Evolutionary conservation across 805 yeast genomes (phyloP).

Genomic region (Clavispora carvajalis): DNA sequence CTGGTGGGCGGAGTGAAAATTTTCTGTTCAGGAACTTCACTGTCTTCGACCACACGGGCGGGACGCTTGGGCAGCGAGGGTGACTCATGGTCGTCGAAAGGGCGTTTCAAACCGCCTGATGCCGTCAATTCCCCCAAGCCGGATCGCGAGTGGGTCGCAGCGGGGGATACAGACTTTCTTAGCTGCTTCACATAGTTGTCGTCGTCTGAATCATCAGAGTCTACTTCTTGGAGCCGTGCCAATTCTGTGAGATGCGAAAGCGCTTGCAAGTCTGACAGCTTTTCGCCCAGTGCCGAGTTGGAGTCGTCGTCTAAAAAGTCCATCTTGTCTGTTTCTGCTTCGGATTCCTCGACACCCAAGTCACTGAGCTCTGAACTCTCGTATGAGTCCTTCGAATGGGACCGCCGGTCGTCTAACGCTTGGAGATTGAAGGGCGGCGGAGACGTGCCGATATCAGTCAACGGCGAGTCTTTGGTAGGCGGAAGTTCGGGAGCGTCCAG

Average conservation of each 20-base stretch:
- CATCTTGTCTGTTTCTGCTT: conserved; percentile 90
- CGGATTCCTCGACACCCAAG: conserved; percentile 61
- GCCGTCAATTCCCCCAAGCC: background rate
- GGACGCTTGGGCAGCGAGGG: background rate
- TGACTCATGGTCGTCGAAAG: background rate
- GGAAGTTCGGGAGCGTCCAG: background rate
- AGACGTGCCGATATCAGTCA: conserved; percentile 37
- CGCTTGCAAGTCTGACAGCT: conserved; percentile 31
- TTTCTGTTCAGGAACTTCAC: background rate
- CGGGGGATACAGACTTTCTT: background rate
- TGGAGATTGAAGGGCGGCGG: conserved; percentile 33
- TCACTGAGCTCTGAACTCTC: conserved; percentile 45
- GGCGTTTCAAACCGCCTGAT: background rate
- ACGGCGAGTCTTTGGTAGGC: conserved; percentile 29
- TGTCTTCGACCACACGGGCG: background rate
- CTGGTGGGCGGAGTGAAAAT: background rate
- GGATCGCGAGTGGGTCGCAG: background rate
- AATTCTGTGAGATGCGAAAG: conserved; percentile 39
- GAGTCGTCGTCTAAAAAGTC: conserved; percentile 42
- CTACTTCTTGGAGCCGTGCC: conserved; percentile 35
- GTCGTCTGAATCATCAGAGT: conserved; percentile 27
- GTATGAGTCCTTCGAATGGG: conserved; percentile 20
- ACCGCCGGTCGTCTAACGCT: conserved; percentile 7
- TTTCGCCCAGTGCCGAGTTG: conserved; percentile 16
- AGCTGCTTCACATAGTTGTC: background rate